Base-by-base conservation (phyloP, 179 eudicot genomes). In the Camellia oleifera region DNA sequence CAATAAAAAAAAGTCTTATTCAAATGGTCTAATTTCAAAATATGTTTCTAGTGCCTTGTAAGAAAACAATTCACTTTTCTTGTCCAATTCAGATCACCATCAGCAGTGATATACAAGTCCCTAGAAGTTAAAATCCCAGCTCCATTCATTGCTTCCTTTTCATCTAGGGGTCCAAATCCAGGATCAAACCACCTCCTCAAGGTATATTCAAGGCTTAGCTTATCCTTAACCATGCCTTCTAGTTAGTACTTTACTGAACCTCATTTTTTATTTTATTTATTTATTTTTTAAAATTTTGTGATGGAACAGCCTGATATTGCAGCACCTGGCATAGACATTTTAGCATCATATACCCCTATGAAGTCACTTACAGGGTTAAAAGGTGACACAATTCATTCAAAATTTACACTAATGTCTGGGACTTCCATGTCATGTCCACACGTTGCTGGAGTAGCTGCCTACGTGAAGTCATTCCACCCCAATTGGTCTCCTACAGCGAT, bases 341-440 rank as follows among this genome's bases (percentile, higher is more conserved):
- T 94, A 80, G 98, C 98, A 74, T 80, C 98, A 32, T 94, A 91
- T 84, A 94, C 96, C 3, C 96, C 94, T 44, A 42, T 94, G 72
- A 89, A 64, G 84, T 82, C 98, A 20, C 86, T 94, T 67, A 94
- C 97, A 0, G 97, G 97, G 15, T 57, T 85, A 65, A 81, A 90
- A 84, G 98, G 97, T 4, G 98, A 94, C 77, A 91, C 86, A 8
- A 89, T 84, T 69, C 82, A 82, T 76, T 91, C 98, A 5, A 88
- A 94, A 68, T 94, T 94, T 82, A 88, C 86, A 57, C 45, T 94
- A 78, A 90, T 93, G 94, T 93, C 98, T 9, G 98, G 98, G 23
- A 94, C 98, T 64, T 94, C 98, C 69, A 94, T 94, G 98, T 88
- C 98, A 3, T 93, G 98, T 80, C 98, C 98, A 0, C 98, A 93